Base-by-base conservation (phyloP, 331 rosid species). In the Rosa hybrid region DNA sequence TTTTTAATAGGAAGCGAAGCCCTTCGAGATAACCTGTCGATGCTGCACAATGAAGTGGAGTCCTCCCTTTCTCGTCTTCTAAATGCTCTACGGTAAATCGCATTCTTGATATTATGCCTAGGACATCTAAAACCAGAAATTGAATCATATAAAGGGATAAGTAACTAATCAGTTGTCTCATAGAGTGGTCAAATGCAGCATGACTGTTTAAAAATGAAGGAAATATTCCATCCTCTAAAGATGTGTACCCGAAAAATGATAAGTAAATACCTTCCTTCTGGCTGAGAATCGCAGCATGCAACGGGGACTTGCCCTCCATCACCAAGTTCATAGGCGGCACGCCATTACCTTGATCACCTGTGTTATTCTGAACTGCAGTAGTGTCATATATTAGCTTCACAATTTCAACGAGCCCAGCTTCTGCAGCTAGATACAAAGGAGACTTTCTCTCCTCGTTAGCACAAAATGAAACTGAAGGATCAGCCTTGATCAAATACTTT, bases 31-130 rank as follows among this genome's bases (percentile, higher is more conserved):
- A 87, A 23, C 88, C 85, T 8, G 44, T 63, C 6, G 53, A 80
- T 21, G 80, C 83, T 0, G 83, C 88, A 46, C 10, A 18, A 13
- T 80, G 86, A 11, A 87, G 84, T 13, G 86, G 42, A 34, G 23
- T 68, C 12, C 57, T 54, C 50, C 68, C 68, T 11, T 8, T 3
- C 2, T 23, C 70, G 9, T 17, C 21, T 10, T 21, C 20, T 8
- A 20, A 38, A 7, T 18, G 23, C 23, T 44, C 10, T 14, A 41
- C 3, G 41, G 20, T 42, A 2, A 20, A 2, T 20, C 8, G 62
- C 62, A 56, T 56, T 56, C 12, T 18, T 20, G 12, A 56, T 20
- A 56, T 8, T 56, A 56, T 18, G 62, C 25, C 3, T 18, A 56
- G 62, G 25, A 56, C 62, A 56, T 56, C 62, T 56, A 20, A 12